Percentiles rank a stretch among this genome's conserved stretches.
Conservation (phyloP, 78 protist species). For the Guillardia theta region DNA sequence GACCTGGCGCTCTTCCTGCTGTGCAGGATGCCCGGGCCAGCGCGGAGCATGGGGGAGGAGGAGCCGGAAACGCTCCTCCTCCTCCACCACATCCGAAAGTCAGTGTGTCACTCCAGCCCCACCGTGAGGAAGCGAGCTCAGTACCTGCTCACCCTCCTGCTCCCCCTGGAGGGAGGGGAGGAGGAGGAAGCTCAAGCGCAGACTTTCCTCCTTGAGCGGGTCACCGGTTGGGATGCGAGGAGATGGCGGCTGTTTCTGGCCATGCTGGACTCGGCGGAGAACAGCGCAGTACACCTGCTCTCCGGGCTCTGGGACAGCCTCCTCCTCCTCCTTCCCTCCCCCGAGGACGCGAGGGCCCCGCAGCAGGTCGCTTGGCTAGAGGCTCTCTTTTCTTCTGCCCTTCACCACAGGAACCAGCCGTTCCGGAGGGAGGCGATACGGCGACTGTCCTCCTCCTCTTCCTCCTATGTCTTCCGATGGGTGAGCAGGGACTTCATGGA, state of each 20-base stretch:
- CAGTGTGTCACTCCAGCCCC: neutral
- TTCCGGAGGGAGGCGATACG: too few relatives aligned
- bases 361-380: too few relatives aligned
- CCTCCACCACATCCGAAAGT: neutral
- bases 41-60: neutral
- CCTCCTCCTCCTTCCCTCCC: neutral
- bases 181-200: too few relatives aligned
- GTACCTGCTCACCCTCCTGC: neutral
- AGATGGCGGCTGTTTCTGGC: neutral
- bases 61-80: neutral
- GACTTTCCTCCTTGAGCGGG: neutral
- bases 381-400: too few relatives aligned
- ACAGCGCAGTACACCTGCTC: neutral
- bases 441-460: too few relatives aligned
- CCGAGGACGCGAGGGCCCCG: too few relatives aligned
- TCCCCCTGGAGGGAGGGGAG: too few relatives aligned
- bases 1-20: neutral
- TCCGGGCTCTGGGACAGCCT: neutral
- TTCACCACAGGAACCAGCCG: too few relatives aligned
- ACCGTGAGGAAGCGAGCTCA: neutral
- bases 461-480: too few relatives aligned
- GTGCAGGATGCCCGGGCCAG: neutral
- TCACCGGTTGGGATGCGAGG: neutral
- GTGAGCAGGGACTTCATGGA: too few relatives aligned
- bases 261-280: neutral